phyloP scores from a whole-genome alignment of 2,329 filamentous ascomycete genomes.

The Didymella pomorum region DNA sequence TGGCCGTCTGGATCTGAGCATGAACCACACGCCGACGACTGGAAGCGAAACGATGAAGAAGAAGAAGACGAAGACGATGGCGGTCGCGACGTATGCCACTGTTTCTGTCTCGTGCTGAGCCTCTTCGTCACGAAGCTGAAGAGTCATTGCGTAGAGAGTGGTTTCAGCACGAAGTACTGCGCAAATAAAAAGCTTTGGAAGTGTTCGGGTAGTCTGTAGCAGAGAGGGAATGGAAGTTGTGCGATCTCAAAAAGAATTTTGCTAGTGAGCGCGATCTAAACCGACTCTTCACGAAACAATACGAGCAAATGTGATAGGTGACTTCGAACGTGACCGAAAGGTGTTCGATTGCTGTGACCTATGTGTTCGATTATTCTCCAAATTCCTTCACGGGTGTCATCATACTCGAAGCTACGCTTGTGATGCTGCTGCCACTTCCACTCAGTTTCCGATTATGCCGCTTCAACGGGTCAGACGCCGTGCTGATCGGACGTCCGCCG shows the following conservation, averaged over 20 bases:
- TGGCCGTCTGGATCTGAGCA: background rate
- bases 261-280: too few relatives aligned
- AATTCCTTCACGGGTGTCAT: constrained; percentile 24
- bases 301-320: background rate
- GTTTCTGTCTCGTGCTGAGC: background rate
- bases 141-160: background rate
- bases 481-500: constrained; percentile 28
- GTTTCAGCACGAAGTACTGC: background rate
- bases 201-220: too few relatives aligned
- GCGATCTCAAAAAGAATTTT: too few relatives aligned
- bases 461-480: constrained; percentile 31
- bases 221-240: too few relatives aligned
- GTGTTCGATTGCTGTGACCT: background rate
- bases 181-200: background rate
- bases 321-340: background rate
- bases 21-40: background rate
- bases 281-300: too few relatives aligned
- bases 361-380: constrained; percentile 16
- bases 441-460: constrained; percentile 41
- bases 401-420: constrained; percentile 25
- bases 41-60: background rate
- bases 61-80: background rate
- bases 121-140: background rate
- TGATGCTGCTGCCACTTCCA: constrained; percentile 34
- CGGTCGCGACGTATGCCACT: background rate